Evolutionary conservation across 257 asterid species (phyloP).

Genomic region (Solanum commersonii): DNA sequence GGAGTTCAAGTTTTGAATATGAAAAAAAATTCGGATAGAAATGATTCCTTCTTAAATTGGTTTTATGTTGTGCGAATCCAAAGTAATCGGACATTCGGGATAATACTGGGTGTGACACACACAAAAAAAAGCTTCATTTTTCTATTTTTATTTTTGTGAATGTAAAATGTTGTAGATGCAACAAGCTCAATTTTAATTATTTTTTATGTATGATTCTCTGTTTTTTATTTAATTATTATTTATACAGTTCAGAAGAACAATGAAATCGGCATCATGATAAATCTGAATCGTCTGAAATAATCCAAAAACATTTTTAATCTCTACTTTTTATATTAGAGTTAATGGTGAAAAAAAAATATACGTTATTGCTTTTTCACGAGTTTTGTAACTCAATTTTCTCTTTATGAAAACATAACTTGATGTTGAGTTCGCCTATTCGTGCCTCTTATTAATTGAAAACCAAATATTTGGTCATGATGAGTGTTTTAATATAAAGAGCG

Average conservation of each 20-base stretch:
- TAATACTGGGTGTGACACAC: no score
- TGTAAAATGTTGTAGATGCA: neutral
- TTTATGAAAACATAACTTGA: neutral
- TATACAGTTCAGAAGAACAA: neutral
- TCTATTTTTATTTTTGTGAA: no score
- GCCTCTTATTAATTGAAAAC: neutral
- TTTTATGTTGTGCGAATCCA: no score
- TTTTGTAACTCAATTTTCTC: accelerated
- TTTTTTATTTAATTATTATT: neutral
- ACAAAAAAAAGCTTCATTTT: no score
- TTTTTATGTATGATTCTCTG: neutral
- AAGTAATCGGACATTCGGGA: neutral
- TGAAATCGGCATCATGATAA: neutral
- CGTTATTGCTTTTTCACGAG: neutral
- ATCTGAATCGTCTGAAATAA: neutral
- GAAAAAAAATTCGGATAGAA: accelerated
- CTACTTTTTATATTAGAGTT: no score
- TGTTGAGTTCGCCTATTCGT: neutral
- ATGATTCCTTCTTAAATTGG: neutral
- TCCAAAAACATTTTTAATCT: neutral
- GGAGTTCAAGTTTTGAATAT: neutral
- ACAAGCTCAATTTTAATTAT: neutral
- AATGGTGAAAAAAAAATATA: neutral
- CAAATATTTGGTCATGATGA: no score
- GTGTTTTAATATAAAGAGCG: no score